Evolutionary conservation across 495 filamentous ascomycete species (phyloP), one percentile per base, ranked within the genome.

Genomic region (Daldinia bambusicola): DNA sequence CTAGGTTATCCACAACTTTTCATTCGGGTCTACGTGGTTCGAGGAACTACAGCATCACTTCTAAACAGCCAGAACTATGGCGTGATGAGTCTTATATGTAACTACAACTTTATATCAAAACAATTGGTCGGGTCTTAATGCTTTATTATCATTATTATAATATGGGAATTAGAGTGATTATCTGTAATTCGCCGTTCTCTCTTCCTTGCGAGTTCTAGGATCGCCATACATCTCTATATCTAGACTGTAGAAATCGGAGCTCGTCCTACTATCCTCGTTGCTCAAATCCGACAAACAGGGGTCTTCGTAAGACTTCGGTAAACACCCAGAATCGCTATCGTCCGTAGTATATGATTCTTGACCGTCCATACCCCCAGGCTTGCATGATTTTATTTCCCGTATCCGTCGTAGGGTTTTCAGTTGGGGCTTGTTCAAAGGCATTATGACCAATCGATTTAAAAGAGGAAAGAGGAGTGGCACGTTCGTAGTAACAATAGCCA

Each of bases 381-480:
- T n/a, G n/a, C n/a, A n/a, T n/a, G n/a, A n/a, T n/a, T n/a, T n/a
- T n/a, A n/a, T n/a, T n/a, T n/a, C n/a, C n/a, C n/a, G n/a, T n/a
- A n/a, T n/a, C n/a, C 43, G 38, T 14, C 58, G 61, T 7, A 12
- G 55, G 1, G 14, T 16, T 9, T 51, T 45, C 1, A n/a, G 41
- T 1, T 16, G 16, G 16, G 12, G 18, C 14, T 32, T 45, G 2
- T 52, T 16, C 13, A 84, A 63, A 0, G 78, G 78, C n/a, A n/a
- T n/a, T 6, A 55, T 63, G 16, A 81, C 74, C 71, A 78, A 78
- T 30, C 77, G 71, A 7, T 78, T 73, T 38, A 85, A 34, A 1
- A 87, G 69, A 9, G 85, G 83, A 72, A 85, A 83, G 8, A 87
- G 70, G 76, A 87, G 85, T 2, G 86, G 85, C 0, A 86, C 70